Conservation (phyloP, 2,329 filamentous ascomycete genomes). For the Talaromyces atroroseus region DNA sequence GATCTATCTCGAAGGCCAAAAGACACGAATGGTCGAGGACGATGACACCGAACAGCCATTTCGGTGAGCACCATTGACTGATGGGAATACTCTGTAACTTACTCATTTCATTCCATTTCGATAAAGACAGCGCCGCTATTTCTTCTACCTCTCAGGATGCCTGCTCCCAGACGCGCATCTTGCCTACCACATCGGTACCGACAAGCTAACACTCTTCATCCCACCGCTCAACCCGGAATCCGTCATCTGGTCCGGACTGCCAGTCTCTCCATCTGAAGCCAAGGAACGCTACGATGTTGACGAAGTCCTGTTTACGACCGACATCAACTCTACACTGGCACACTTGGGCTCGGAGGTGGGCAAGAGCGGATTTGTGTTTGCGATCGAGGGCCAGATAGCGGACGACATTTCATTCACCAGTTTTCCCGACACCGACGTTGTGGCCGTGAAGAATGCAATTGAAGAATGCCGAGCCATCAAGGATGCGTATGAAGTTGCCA, state of each 20-base stretch:
- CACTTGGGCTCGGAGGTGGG: slow-evolving; percentile 35
- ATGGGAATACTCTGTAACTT: neutral
- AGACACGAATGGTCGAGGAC: slow-evolving; percentile 78
- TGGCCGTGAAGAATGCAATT: slow-evolving; percentile 63
- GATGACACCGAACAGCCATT: slow-evolving; percentile 80
- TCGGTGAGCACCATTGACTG: slow-evolving; percentile 47
- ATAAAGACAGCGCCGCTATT: slow-evolving; percentile 75
- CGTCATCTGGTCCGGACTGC: slow-evolving; percentile 90
- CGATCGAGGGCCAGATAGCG: slow-evolving; percentile 73
- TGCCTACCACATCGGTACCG: slow-evolving; percentile 70
- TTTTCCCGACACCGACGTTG: slow-evolving; percentile 60
- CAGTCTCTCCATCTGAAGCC: slow-evolving; percentile 70
- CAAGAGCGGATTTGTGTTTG: slow-evolving; percentile 57
- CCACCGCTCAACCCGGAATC: slow-evolving; percentile 79
- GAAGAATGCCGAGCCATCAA: slow-evolving; percentile 78
- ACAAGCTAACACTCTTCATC: slow-evolving; percentile 79
- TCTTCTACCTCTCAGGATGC: slow-evolving; percentile 91
- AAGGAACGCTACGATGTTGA: slow-evolving; percentile 75
- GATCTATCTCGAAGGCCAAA: slow-evolving; percentile 82
- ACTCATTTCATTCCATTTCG: slow-evolving; percentile 8
- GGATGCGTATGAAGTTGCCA: slow-evolving; percentile 74
- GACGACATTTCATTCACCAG: slow-evolving; percentile 65
- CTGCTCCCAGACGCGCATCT: slow-evolving; percentile 73
- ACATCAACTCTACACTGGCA: slow-evolving; percentile 69
- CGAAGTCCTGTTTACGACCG: slow-evolving; percentile 63